Evolutionary conservation across 2,329 filamentous ascomycete species (phyloP), one percentile per base, ranked within the genome.

Genomic region (Tolypocladium cylindrosporum): DNA sequence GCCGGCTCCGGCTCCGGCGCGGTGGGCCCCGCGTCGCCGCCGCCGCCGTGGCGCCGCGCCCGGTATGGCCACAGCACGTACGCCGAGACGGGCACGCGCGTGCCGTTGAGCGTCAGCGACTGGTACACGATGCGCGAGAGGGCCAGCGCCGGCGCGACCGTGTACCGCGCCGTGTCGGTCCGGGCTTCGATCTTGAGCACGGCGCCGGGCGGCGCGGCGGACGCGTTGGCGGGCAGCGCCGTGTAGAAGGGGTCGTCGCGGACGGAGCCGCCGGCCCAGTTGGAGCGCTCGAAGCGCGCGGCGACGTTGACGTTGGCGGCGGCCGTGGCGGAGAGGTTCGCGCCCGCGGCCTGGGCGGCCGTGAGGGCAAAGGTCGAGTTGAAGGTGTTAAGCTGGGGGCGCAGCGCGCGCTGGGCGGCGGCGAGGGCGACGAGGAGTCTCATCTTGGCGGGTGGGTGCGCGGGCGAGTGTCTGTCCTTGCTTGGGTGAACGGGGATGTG

Each of bases 121-220:
- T 74, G 74, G 66, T 78, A 82, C 3, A 79, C 61, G 60, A 82
- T 72, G 16, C 79, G 74, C 1, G 77, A 81, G 50, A 82, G 64
- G 2, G 76, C 69, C 1, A 73, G 65, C n/a, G 65, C 66, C 0
- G 75, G 69, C 0, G 78, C 71, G 2, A 79, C 58, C 1, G 73
- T 72, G 64, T 75, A 79, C 4, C 63, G 57, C 0, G 66, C 62
- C 0, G 69, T 67, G 59, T 76, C 69, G 6, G 75, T 77, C 60
- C 66, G 59, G 8, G 67, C 55, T 60, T 79, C 72, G 21, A 76
- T 63, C 56, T 72, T 74, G 31, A 79, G 64, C 11, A 79, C 60
- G 1, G 66, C 63, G 5, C 77, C 77, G 4, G 73, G 68, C 3
- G 61, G 53, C 10, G 65, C 60, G 13, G 51, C n/a, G 24, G 41